Base-by-base conservation (phyloP, 2,329 filamentous ascomycete genomes). In the Claviceps capensis region DNA sequence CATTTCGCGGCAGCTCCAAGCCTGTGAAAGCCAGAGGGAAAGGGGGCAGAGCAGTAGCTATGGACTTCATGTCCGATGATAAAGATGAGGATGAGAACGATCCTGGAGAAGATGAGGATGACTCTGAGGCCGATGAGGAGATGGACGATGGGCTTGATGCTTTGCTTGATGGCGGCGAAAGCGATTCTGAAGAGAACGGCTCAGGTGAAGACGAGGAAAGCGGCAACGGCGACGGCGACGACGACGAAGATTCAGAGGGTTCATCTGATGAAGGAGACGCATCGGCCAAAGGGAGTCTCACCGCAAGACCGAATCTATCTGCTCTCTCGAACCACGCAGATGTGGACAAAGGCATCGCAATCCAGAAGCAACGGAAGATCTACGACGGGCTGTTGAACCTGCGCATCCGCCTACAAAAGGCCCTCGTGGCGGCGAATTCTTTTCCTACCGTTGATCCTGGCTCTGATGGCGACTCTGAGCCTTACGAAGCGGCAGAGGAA, bases 351-450 rank as follows among this genome's bases (percentile, higher is more conserved):
- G 93, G 93, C 13, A 71, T 78, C 51, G 91, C 91, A 0, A 87
- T 98, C 40, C 91, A 89, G 60, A 75, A 82, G 53, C 93, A 98
- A 69, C 82, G 89, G 49, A 84, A 83, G 55, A 81, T 84, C 0
- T 98, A 95, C 62, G 91, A 97, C 59, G 81, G 86, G 0, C 78
- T 97, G 1, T 77, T 98, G 36, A 95, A 95, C 68, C 79, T 89
- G 14, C 83, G 93, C 19, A 96, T 98, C 62, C 86, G 91, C 55
- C 71, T 98, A 17, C 94, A 98, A 66, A 97, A 96, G 67, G 88
- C 87, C 1, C 70, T 98, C 14, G 78, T 93, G 16, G 83, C 86
- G 0, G 79, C 84, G 26, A 96, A 96, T 66, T 85, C 88, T 1
- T 73, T 94, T 42, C 67, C 76, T 16, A 63, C 71, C 1, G 58